A percentile compares a stretch with the other conserved stretches of the same genome.
Evolutionary conservation across 495 filamentous ascomycete genomes (phyloP).

Genomic region (Trichoderma orchidacearum): DNA sequence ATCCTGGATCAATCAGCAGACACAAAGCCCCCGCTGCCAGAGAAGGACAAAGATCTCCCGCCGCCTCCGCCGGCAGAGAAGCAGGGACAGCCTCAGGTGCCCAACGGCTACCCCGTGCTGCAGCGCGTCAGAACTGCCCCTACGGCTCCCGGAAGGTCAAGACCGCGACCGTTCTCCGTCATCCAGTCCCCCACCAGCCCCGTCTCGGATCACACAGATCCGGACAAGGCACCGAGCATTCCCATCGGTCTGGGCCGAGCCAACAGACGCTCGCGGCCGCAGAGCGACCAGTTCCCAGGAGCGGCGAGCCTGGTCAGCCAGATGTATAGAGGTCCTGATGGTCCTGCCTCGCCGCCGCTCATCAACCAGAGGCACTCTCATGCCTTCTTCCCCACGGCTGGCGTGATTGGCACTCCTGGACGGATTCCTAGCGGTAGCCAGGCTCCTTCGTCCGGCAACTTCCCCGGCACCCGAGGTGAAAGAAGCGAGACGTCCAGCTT

Average conservation of each 20-base stretch:
- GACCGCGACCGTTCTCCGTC: slow-evolving; percentile 48
- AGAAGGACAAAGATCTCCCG: slow-evolving; percentile 75
- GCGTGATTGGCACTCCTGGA: slow-evolving; percentile 10
- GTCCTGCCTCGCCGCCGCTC: slow-evolving; percentile 41
- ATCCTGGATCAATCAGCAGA: slow-evolving; percentile 70
- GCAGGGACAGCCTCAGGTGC: slow-evolving; percentile 47
- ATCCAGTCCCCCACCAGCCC: slow-evolving; percentile 35
- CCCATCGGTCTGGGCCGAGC: slow-evolving; percentile 54
- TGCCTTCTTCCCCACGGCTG: slow-evolving; percentile 21
- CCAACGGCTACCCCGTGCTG: slow-evolving; percentile 43
- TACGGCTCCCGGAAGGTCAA: slow-evolving; percentile 30
- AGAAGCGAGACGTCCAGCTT: slow-evolving; percentile 53
- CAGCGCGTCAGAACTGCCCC: slow-evolving; percentile 70
- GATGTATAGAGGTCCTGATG: slow-evolving; percentile 59
- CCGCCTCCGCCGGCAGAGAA: slow-evolving; percentile 45
- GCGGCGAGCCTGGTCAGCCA: slow-evolving; percentile 64
- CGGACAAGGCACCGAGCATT: slow-evolving; percentile 72
- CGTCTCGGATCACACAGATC: slow-evolving; percentile 38
- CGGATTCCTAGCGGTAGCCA: slow-evolving; percentile 20
- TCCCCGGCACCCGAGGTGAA: slow-evolving; percentile 39
- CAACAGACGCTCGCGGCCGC: slow-evolving; percentile 39
- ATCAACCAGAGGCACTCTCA: slow-evolving; percentile 30
- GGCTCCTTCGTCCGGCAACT: slow-evolving; percentile 35
- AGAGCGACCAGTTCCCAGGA: slow-evolving; percentile 57
- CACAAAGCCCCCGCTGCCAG: slow-evolving; percentile 29